Base-by-base conservation (phyloP, 2,329 filamentous ascomycete genomes). In the Scytalidium lignicola region DNA sequence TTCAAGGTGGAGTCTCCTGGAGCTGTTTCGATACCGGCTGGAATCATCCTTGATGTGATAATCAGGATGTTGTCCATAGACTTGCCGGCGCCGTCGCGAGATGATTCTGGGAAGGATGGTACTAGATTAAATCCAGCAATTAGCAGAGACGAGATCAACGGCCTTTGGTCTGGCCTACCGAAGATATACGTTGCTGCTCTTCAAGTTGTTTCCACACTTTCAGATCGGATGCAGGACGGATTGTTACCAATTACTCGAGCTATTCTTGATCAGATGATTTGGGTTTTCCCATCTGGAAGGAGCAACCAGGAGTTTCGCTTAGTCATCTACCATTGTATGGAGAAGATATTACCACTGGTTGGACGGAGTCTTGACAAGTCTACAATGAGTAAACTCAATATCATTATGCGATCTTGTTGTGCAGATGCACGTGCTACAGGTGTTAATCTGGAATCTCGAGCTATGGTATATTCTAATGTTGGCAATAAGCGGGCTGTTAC, bases 71-170 rank as follows among this genome's bases (percentile, higher is more conserved):
- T 88, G 29, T 81, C 85, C 17, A 75, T 95, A 41, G 72, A 74
- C 65, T 77, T 64, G 55, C 80, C 66, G 65, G 79, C 56, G 6
- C 45, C 53, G 21, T 46, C 50, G 7, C 47, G 51, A 15, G 51
- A 48, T 32, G 46, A 50, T 17, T 49, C 57, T 19, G 53, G 46
- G 41, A 47, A 51, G 29, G 56, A 54, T 18, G 49, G 50, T 47
- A 52, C 81, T n/a, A 79, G 84, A 52, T 74, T 83, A 51, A 91
- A 90, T 58, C 74, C 83, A 7, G 85, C 88, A 54, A 80, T 93
- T 54, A 78, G 83, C 26, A 80, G 86, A 52, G 88, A 95, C 44
- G 92, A 96, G 67, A 85, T 85, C 52, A 89, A 95, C 47, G 80
- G 84, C 41, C 74, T 96, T 3, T 91, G 87, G 80, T 71, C 78